phyloP scores from a whole-genome alignment of 495 filamentous ascomycete species.

The Penicillium salamii region DNA sequence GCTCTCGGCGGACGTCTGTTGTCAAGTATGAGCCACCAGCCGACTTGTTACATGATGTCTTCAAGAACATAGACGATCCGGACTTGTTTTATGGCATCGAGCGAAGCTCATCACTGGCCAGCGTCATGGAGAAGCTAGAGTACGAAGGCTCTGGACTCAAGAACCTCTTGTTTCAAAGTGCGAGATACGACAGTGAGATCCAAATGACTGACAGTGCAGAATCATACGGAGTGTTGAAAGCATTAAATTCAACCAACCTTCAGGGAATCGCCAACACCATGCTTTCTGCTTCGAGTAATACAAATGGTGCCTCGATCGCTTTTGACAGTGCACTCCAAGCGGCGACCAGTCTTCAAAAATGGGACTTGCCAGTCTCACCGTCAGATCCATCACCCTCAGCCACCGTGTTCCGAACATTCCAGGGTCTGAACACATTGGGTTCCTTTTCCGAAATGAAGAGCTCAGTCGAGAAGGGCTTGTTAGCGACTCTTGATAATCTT shows the following conservation, averaged over 20 bases:
- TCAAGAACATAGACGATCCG: constrained; percentile 88
- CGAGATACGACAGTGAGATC: constrained; percentile 85
- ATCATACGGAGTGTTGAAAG: constrained; percentile 40
- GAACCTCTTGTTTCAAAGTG: constrained; percentile 84
- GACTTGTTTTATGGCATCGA: constrained; percentile 95
- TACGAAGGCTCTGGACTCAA: constrained; percentile 87
- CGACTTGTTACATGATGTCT: constrained; percentile 73
- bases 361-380: constrained; percentile 79
- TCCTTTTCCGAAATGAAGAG: constrained; percentile 48
- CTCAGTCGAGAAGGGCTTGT: constrained; percentile 62
- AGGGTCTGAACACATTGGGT: constrained; percentile 67
- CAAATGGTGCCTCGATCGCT: constrained; percentile 36
- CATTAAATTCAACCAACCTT: constrained; percentile 45
- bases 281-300: constrained; percentile 24
- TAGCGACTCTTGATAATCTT: constrained; percentile 59
- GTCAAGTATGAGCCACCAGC: constrained; percentile 56
- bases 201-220: constrained; percentile 51
- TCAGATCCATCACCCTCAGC: constrained; percentile 58
- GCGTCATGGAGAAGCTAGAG: constrained; percentile 79
- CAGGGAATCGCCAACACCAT: constrained; percentile 49
- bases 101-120: constrained; percentile 68
- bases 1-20: constrained; percentile 66
- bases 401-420: constrained; percentile 75
- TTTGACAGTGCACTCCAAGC: constrained; percentile 71
- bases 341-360: constrained; percentile 85